Percentiles rank a stretch among this genome's conserved stretches.
These are phyloP conservation scores for Irpex lacteus DNA, from an alignment of 1,284 basidiomycete species.

Conservation along the genomic window DNA sequence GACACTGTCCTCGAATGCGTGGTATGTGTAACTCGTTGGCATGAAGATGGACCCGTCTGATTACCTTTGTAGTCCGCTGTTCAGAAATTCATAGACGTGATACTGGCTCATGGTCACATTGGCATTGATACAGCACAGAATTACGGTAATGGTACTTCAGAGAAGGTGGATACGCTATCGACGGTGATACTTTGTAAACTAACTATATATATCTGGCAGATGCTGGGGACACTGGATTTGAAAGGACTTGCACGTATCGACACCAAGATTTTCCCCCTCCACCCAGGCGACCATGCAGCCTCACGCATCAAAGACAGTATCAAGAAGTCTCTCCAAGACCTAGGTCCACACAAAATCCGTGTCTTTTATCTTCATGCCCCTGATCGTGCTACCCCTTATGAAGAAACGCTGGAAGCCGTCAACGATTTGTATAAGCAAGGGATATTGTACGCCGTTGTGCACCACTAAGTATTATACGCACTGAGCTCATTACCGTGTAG, in stretches of 20 bases:
- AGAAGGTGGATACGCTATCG: constrained; percentile 29
- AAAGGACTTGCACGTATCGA: not conserved
- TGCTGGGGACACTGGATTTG: not conserved
- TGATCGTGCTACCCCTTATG: constrained; percentile 45
- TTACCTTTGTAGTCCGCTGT: constrained; percentile 15
- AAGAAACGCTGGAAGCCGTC: constrained; percentile 41
- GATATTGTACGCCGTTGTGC: constrained; percentile 30
- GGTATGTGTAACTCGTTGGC: no score
- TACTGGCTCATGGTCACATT: constrained; percentile 39
- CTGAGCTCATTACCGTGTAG: constrained; percentile 20
- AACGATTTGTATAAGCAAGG: constrained; percentile 44
- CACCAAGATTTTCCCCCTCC: constrained; percentile 40
- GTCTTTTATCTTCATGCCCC: constrained; percentile 48
- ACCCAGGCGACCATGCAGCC: constrained; percentile 38
- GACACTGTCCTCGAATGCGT: no score
- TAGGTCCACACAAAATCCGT: constrained; percentile 37
- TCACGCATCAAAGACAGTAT: constrained; percentile 35
- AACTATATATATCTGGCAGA: not conserved
- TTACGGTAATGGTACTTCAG: constrained; percentile 51
- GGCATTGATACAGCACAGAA: constrained; percentile 50
- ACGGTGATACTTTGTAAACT: not conserved
- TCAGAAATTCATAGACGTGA: constrained; percentile 45
- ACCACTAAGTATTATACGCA: not conserved
- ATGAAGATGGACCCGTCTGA: no score
- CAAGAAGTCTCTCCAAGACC: constrained; percentile 34